Conservation (phyloP, 305 asterid species). For the Stenogyne calaminthoides region DNA sequence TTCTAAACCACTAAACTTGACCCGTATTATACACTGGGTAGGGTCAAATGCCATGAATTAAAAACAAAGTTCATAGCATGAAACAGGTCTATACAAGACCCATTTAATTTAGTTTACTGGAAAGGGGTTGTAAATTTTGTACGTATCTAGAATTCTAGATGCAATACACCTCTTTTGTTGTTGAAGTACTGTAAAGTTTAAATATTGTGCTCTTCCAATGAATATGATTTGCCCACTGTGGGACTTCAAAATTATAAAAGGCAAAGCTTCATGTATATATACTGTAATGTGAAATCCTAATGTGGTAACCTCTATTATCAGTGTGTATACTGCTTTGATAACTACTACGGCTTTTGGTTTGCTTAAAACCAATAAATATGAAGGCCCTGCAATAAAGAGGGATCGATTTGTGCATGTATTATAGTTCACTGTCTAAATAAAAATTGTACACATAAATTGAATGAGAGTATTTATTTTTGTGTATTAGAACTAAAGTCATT, state of each 20-base stretch:
- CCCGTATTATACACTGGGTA: no score
- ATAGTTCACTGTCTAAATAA: not conserved
- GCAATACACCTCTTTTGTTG: not conserved
- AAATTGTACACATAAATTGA: not conserved
- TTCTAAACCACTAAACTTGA: no score
- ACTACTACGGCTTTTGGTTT: no score
- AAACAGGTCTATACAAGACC: no score
- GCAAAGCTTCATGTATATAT: no score
- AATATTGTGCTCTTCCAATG: not conserved
- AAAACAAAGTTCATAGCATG: no score
- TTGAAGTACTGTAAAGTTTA: not conserved
- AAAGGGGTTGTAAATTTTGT: not conserved
- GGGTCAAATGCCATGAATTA: no score
- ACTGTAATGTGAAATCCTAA: no score
- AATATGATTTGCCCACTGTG: not conserved
- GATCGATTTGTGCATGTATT: not conserved
- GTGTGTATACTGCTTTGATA: no score
- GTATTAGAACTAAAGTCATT: not conserved
- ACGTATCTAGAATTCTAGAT: not conserved
- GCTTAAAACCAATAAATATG: no score
- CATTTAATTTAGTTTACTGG: not conserved
- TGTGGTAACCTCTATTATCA: no score
- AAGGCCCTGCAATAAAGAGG: not conserved
- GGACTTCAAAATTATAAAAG: not conserved
- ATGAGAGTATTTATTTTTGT: not conserved